Conservation (phyloP, 495 filamentous ascomycete genomes). For the Astrocystis sublimbata region DNA sequence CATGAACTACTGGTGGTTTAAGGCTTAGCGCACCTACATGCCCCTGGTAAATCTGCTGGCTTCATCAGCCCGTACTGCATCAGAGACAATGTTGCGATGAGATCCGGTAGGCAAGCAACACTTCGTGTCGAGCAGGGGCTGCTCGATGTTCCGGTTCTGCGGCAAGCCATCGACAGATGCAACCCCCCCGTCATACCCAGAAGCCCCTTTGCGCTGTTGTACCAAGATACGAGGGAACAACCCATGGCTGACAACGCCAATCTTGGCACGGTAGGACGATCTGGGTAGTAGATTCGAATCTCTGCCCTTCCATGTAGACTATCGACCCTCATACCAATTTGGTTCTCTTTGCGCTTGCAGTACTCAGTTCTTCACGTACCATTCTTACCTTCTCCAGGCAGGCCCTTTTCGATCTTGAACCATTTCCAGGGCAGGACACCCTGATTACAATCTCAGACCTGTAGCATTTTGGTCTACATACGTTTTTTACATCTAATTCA, state of each 20-base stretch:
- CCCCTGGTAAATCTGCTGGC: neutral
- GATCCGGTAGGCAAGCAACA: neutral
- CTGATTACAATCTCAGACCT: constrained; percentile 15
- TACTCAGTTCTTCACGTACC: constrained; percentile 19
- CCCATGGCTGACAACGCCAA: neutral
- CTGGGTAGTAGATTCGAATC: neutral
- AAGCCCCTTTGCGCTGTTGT: no score
- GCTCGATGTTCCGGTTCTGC: neutral
- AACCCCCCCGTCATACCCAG: constrained; percentile 9
- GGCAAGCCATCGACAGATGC: constrained; percentile 11
- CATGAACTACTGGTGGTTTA: neutral
- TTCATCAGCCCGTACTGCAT: neutral
- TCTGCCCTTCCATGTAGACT: neutral
- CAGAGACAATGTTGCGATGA: no score
- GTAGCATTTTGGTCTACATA: constrained; percentile 3
- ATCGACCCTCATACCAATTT: neutral
- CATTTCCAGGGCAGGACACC: constrained; percentile 22
- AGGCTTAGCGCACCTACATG: constrained; percentile 2
- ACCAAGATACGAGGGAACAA: neutral
- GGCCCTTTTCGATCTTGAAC: constrained; percentile 31
- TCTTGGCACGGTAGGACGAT: constrained; percentile 2
- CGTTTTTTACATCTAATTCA: neutral
- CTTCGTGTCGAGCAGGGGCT: constrained; percentile 7
- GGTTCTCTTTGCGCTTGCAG: neutral
- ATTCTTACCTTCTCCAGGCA: constrained; percentile 28